Percentiles rank a stretch among this genome's conserved stretches.
Conservation (phyloP, 2,329 filamentous ascomycete genomes). For the Scedosporium boydii region DNA sequence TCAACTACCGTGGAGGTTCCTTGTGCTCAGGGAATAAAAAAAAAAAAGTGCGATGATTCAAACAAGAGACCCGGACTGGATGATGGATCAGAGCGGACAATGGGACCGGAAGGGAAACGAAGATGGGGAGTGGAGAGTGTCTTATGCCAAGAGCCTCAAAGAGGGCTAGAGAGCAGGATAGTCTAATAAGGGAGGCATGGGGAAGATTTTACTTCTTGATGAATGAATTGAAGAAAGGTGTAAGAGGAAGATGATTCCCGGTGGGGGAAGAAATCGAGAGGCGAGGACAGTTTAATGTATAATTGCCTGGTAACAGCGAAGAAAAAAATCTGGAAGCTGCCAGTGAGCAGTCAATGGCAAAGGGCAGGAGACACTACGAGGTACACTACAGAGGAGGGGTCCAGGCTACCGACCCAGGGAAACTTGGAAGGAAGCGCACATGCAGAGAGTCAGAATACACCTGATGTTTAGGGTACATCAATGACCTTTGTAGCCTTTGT, state of each 20-base stretch:
- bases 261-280: background rate
- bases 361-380: background rate
- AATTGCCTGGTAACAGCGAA: background rate
- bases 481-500: background rate
- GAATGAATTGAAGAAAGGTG: background rate
- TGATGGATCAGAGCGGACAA: background rate
- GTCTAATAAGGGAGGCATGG: background rate
- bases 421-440: background rate
- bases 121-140: slow-evolving; percentile 2
- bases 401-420: background rate
- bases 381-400: background rate
- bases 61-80: background rate
- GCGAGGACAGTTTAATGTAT: background rate
- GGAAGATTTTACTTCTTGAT: background rate
- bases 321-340: background rate
- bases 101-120: background rate
- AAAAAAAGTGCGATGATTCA: background rate
- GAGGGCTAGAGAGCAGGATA: background rate
- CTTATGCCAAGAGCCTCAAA: background rate
- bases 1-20: background rate
- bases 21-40: background rate
- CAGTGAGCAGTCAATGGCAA: too few species aligned
- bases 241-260: background rate
- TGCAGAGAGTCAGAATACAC: background rate
- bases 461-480: background rate